These are phyloP conservation scores for Globisporangium yorkense DNA, from an alignment of 352 stramenopile genomes.

Conservation along the genomic window DNA sequence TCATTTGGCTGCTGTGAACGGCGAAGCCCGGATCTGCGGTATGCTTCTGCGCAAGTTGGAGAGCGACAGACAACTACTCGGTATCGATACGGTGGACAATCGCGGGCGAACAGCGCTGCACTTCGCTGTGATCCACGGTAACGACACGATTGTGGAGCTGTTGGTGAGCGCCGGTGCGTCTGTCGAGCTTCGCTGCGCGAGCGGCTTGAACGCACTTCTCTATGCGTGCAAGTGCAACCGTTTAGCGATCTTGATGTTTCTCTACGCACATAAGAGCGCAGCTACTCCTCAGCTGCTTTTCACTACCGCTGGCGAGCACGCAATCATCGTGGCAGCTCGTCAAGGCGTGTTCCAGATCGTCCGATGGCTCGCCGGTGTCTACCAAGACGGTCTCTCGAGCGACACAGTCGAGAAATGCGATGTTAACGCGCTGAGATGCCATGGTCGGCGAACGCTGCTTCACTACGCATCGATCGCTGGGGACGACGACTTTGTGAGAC, in stretches of 20 bases:
- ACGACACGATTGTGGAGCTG: slow-evolving; percentile 33
- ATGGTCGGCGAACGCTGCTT: slow-evolving; percentile 26
- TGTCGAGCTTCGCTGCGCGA: slow-evolving; percentile 19
- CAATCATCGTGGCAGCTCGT: slow-evolving; percentile 38
- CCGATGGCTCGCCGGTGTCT: slow-evolving; percentile 39
- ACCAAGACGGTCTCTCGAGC: slow-evolving; percentile 10
- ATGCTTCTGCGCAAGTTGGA: slow-evolving; percentile 36
- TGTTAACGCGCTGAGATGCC: slow-evolving; percentile 14
- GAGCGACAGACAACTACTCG: not conserved
- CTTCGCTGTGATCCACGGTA: slow-evolving; percentile 36
- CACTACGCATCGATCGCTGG: slow-evolving; percentile 45
- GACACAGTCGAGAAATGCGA: not conserved
- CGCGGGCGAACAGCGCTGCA: slow-evolving; percentile 40
- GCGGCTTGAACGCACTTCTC: slow-evolving; percentile 39
- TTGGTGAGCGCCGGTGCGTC: slow-evolving; percentile 36
- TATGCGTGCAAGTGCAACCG: slow-evolving; percentile 48
- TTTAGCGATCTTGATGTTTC: slow-evolving; percentile 36
- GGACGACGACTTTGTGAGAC: slow-evolving; percentile 24
- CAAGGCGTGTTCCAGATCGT: slow-evolving; percentile 37
- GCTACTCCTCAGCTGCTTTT: slow-evolving; percentile 20
- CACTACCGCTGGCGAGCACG: slow-evolving; percentile 26
- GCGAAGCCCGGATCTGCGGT: slow-evolving; percentile 33
- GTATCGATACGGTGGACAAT: slow-evolving; percentile 16
- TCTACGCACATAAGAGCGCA: slow-evolving; percentile 21
- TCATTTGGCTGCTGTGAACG: slow-evolving; percentile 35